Evolutionary conservation across 2,329 filamentous ascomycete species (phyloP).

Genomic region (Aspergillus sp.): DNA sequence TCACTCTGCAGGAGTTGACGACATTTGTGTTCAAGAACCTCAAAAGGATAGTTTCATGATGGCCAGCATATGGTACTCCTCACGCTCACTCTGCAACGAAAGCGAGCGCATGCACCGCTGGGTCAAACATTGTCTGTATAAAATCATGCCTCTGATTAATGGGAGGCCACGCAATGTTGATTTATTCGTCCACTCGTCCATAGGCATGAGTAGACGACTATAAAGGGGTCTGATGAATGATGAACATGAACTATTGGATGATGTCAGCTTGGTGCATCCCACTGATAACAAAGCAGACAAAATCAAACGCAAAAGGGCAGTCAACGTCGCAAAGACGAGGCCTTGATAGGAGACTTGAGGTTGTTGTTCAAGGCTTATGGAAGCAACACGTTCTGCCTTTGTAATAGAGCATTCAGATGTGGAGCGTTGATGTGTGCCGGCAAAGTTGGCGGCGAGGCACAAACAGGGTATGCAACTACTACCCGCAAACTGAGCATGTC

Average conservation of each 20-base stretch:
- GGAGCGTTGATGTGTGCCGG: no score
- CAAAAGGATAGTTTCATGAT: neutral
- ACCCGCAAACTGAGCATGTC: neutral
- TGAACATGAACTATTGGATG: neutral
- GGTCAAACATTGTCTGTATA: neutral
- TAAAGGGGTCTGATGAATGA: neutral
- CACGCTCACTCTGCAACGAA: neutral
- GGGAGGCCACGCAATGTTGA: neutral
- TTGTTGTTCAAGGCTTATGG: neutral
- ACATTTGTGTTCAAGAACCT: neutral
- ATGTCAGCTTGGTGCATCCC: neutral
- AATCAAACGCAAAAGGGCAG: neutral
- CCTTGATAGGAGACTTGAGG: neutral
- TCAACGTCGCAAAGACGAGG: neutral
- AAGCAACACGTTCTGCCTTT: neutral
- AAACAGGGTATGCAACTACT: neutral
- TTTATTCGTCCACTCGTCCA: neutral
- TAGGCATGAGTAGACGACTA: neutral
- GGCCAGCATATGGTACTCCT: neutral
- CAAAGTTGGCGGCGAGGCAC: neutral
- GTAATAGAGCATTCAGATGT: neutral
- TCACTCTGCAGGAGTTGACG: neutral
- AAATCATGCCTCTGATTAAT: no score
- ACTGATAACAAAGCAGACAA: neutral
- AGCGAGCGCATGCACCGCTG: neutral